Base-by-base conservation (phyloP, 1,284 basidiomycete species). In the Moesziomyces sp. region DNA sequence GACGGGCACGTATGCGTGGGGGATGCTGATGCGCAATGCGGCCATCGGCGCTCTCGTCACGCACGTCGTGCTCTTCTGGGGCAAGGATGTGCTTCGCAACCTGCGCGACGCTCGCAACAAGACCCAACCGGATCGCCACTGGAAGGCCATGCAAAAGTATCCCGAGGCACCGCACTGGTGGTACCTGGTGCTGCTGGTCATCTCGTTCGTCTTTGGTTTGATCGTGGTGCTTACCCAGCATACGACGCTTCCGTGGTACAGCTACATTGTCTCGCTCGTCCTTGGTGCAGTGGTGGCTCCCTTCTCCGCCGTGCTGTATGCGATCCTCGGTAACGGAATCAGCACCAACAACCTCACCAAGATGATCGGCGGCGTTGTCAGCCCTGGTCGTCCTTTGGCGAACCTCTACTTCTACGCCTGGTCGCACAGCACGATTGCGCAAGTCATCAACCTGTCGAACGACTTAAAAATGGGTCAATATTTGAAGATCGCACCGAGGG, bases 101-200 rank as follows among this genome's bases (percentile, higher is more conserved):
- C 87, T 90, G 82, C 88, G 86, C 69, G 85, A 87, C 49, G 85
- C 87, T 1, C 84, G 86, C 19, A 74, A 76, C 13, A 86, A 86
- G 61, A 86, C 85, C 5, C 87, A 87, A 69, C 86, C 88, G 0
- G 90, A 90, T 78, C 88, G 87, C 8, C 90, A 91, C 80, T 90
- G 72, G 51, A 28, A 40, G 19, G 72, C 66, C 23, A 84, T 84
- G 83, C 55, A 50, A 33, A 74, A 72, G 55, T 84, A 83, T 59
- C 74, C 74, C 30, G 81, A 83, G 46, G 82, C 73, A 1, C 78
- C 79, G 0, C 58, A 55, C 55, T 81, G 73, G 70, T 84, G 80
- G 80, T 84, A 83, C 52, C 35, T 83, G 24, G 40, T 75, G 21
- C 66, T 78, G 23, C 62, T 76, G 3, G 49, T 54, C 18, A 71